phyloP scores from a whole-genome alignment of 805 yeast genomes.

The Kuraishia floccosa region DNA sequence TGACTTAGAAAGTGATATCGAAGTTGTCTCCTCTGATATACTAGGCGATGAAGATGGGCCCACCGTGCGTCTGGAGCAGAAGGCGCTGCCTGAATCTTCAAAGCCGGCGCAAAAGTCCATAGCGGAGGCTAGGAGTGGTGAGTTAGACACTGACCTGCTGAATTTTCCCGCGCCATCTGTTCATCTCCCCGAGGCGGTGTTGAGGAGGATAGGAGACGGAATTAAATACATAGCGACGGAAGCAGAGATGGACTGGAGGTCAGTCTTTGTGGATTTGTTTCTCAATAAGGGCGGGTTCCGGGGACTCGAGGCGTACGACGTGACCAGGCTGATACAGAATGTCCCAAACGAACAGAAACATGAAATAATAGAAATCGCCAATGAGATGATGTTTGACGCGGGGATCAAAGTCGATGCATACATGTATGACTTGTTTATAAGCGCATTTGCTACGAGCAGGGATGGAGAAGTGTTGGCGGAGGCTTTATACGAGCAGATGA shows the following conservation, averaged over 20 bases:
- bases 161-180: constrained; percentile 1
- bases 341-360: constrained; percentile 29
- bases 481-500: constrained; percentile 16
- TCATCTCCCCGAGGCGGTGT: background rate
- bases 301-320: constrained; percentile 20
- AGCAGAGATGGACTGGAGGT: background rate
- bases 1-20: too few relatives aligned
- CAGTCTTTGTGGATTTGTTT: constrained; percentile 7
- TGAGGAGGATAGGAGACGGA: background rate
- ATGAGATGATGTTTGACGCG: constrained; percentile 24
- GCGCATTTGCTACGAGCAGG: constrained; percentile 14
- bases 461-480: constrained; percentile 9
- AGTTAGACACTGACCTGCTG: too few relatives aligned
- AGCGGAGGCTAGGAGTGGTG: too few relatives aligned
- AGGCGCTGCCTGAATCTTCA: too few relatives aligned
- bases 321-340: constrained; percentile 20
- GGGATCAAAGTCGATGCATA: constrained; percentile 17
- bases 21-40: too few relatives aligned
- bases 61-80: too few relatives aligned
- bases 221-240: background rate
- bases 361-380: constrained; percentile 21
- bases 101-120: too few relatives aligned
- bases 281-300: constrained; percentile 22
- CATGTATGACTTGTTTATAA: constrained; percentile 25
- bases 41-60: too few relatives aligned